Base-by-base conservation (phyloP, 805 yeast species). In the Schizosaccharomyces lindneri region DNA sequence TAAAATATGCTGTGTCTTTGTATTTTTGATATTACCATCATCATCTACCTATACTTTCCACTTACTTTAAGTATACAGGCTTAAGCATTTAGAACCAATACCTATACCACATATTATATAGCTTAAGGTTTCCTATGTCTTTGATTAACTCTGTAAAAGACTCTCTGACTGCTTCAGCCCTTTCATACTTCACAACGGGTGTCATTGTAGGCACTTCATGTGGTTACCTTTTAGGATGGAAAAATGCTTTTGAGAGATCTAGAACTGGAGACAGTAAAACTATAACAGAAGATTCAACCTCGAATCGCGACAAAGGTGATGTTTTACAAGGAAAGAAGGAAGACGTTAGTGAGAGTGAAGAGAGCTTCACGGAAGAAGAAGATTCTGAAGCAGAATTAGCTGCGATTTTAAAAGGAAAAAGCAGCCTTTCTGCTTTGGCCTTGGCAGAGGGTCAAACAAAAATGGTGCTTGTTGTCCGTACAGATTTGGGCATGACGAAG, bases 401-500 rank as follows among this genome's bases (percentile, higher is more conserved):
- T 46, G 62, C 5, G 63, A 65, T 31, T 59, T 61, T 51, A 63
- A 64, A 51, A 63, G 64, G 66, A 65, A 64, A 43, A n/a, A 46
- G 51, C 51, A 46, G 51, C 19, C 32, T 62, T n/a, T 11, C 29
- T 24, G 43, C 17, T 19, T 4, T 29, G 21, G 15, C 51, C 27
- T 9, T 31, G 5, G 41, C 55, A 41, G 57, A 51, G 36, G 57
- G 57, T 11, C 57, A 55, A 59, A 51, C 46, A 15, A 17, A 29
- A 17, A 24, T 36, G 95, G 88, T 93, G 0, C 74, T 93, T 31
- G 81, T 88, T 2, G 87, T 93, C 4, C 81, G 98, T 64, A 85
- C 83, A 36, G 98, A 93, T 70, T 74, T 93, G 64, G 83, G 81
- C 55, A 93, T 93, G 97, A 81, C 84, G 41, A 87, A 87, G 72